A percentile compares a stretch with the other conserved stretches of the same genome.
These are phyloP conservation scores for Penicillium silybi DNA, from an alignment of 495 filamentous ascomycete genomes.

Conservation along the genomic window DNA sequence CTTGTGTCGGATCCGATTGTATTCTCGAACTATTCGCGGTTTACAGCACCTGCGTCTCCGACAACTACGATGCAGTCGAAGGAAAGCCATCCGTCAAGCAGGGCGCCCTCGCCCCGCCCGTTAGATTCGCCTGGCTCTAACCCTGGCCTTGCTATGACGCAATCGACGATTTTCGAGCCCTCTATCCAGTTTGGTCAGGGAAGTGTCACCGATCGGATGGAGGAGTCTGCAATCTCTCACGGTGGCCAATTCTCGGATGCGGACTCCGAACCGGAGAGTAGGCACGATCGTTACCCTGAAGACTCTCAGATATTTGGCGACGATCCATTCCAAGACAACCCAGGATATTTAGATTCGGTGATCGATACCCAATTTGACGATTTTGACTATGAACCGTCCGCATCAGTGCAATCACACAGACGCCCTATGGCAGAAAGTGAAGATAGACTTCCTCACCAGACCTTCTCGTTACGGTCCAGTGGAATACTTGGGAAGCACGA, in stretches of 20 bases:
- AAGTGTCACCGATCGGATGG: constrained; percentile 15
- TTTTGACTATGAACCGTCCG: constrained; percentile 29
- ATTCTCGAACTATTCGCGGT: constrained; percentile 62
- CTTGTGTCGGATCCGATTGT: constrained; percentile 70
- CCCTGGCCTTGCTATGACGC: constrained; percentile 34
- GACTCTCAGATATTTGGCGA: constrained; percentile 31
- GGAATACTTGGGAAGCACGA: neutral
- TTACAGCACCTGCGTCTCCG: constrained; percentile 60
- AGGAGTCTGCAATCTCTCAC: constrained; percentile 31
- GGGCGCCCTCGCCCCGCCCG: constrained; percentile 28
- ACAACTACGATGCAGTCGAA: constrained; percentile 46
- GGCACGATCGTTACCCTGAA: constrained; percentile 25
- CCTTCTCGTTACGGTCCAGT: neutral
- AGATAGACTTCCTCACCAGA: neutral
- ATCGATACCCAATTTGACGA: constrained; percentile 45
- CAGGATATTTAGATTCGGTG: constrained; percentile 47
- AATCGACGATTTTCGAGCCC: constrained; percentile 40
- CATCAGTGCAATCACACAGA: constrained; percentile 4
- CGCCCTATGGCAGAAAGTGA: neutral
- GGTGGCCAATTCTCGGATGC: constrained; percentile 47
- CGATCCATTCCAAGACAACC: constrained; percentile 42
- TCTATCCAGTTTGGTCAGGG: constrained; percentile 8
- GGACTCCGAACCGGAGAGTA: constrained; percentile 32
- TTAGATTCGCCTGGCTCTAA: constrained; percentile 25
- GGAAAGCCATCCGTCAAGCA: constrained; percentile 29